phyloP scores from a whole-genome alignment of 1,139 yeast genomes.

The Geotrichum bryndzae region DNA sequence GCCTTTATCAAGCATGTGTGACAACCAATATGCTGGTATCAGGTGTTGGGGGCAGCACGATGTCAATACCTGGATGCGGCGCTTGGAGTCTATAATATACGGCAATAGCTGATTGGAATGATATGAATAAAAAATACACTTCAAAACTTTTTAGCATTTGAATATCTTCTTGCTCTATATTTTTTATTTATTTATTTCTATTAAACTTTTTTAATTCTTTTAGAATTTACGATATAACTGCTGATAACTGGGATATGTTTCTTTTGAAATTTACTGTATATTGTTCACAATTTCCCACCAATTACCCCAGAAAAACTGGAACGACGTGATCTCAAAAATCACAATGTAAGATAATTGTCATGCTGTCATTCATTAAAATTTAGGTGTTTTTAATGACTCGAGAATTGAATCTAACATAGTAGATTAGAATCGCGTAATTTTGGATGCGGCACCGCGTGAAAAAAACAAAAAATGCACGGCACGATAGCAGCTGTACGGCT shows the following conservation, averaged over 20 bases:
- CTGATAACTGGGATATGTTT: background rate
- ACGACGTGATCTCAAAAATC: background rate
- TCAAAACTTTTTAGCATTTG: no score
- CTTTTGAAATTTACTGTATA: background rate
- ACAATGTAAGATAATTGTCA: background rate
- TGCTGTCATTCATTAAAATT: background rate
- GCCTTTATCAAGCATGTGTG: background rate
- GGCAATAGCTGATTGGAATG: background rate
- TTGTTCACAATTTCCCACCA: background rate
- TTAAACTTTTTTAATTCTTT: background rate
- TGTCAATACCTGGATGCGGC: background rate
- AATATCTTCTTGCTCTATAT: background rate
- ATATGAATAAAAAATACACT: background rate
- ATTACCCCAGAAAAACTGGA: background rate
- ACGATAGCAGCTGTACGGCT: background rate
- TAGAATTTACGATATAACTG: background rate
- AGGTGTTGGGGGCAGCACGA: background rate
- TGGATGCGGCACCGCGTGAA: background rate
- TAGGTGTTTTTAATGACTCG: background rate
- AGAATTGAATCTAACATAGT: background rate
- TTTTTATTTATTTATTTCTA: background rate
- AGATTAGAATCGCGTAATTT: background rate
- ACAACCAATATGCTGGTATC: background rate
- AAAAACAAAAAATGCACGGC: background rate
- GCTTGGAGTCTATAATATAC: background rate